Evolutionary conservation across 2,329 filamentous ascomycete genomes (phyloP).

Genomic region (Fusarium robinianum): DNA sequence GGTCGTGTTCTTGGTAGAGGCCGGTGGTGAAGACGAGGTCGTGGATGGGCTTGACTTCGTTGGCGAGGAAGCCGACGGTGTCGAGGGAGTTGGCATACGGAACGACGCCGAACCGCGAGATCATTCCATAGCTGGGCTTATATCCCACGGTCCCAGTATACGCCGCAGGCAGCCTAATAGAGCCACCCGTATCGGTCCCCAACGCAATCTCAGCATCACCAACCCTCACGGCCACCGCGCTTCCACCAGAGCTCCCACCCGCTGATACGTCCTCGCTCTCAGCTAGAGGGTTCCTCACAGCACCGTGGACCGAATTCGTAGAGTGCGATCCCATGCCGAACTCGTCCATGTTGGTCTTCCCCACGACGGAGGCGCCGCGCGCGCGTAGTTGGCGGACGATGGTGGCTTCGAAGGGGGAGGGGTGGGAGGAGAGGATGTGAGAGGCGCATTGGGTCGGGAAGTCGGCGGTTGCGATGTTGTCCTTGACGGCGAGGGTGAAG

Average conservation of each 20-base stretch:
- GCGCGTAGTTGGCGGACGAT: conserved; percentile 70
- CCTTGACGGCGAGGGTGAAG: conserved; percentile 68
- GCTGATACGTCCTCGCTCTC: conserved; percentile 60
- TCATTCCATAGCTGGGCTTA: conserved; percentile 87
- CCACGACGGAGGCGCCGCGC: conserved; percentile 66
- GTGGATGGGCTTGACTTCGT: conserved; percentile 55
- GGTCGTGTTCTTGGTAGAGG: conserved; percentile 62
- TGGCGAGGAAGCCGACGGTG: conserved; percentile 79
- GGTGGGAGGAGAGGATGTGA: conserved; percentile 69
- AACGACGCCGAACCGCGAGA: conserved; percentile 85
- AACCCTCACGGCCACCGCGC: conserved; percentile 78
- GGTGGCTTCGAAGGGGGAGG: conserved; percentile 80
- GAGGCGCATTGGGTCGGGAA: conserved; percentile 86
- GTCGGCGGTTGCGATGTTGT: conserved; percentile 71
- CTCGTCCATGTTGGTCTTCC: conserved; percentile 93
- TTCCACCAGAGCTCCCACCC: conserved; percentile 92
- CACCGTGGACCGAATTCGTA: conserved; percentile 67
- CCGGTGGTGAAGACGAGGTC: conserved; percentile 56
- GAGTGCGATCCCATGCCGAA: conserved; percentile 96
- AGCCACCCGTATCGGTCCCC: conserved; percentile 93
- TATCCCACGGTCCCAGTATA: conserved; percentile 85
- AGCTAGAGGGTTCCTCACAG: conserved; percentile 59
- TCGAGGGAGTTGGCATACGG: conserved; percentile 93
- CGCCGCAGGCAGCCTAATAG: conserved; percentile 82
- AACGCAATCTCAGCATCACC: conserved; percentile 66